Percentiles rank a stretch among this genome's conserved stretches.
Evolutionary conservation across 495 filamentous ascomycete species (phyloP).

Genomic region (Penicillium goetzii): DNA sequence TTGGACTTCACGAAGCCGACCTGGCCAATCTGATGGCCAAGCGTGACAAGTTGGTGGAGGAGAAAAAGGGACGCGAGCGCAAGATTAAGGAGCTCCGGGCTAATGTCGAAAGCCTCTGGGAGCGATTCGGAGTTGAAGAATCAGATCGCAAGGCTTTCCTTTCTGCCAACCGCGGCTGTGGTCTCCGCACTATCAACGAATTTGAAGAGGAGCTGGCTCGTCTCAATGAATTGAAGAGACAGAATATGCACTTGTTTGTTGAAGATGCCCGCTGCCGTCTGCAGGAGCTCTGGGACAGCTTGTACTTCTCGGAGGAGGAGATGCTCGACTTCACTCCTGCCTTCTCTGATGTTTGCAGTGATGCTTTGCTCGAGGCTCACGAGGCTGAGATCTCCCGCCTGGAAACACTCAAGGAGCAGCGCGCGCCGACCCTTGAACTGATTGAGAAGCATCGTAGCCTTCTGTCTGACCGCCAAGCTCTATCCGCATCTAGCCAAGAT

Average conservation of each 20-base stretch:
- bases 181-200: conserved; percentile 86
- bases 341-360: conserved; percentile 79
- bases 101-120: conserved; percentile 83
- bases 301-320: conserved; percentile 96
- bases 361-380: conserved; percentile 86
- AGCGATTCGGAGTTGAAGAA: conserved; percentile 81
- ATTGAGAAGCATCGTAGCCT: conserved; percentile 84
- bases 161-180: conserved; percentile 71
- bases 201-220: conserved; percentile 86
- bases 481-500: conserved; percentile 87
- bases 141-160: conserved; percentile 82
- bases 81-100: conserved; percentile 74
- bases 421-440: conserved; percentile 77
- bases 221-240: conserved; percentile 88
- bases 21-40: conserved; percentile 69
- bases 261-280: conserved; percentile 89
- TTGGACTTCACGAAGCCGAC: conserved; percentile 88
- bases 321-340: conserved; percentile 97
- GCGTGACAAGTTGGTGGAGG: conserved; percentile 86
- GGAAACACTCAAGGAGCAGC: conserved; percentile 82
- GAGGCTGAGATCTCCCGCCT: conserved; percentile 86
- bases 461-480: conserved; percentile 82
- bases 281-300: conserved; percentile 89
- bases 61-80: conserved; percentile 86
- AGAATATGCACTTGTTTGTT: conserved; percentile 93